Percentiles rank a stretch among this genome's conserved stretches.
Evolutionary conservation across 306 rosid species (phyloP).

Genomic region (Casuarina equisetifolia): DNA sequence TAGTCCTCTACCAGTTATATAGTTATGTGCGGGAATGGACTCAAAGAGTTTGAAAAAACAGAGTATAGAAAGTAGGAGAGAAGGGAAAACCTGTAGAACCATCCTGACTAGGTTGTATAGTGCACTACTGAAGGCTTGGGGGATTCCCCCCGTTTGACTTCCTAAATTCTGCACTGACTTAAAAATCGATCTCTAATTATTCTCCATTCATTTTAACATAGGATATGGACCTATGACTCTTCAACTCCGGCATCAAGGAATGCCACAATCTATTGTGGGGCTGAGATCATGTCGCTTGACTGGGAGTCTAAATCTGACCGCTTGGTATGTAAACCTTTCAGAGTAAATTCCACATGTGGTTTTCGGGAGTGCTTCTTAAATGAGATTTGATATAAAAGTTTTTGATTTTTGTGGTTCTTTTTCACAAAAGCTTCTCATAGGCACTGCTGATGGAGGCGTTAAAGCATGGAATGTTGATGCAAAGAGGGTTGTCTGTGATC

Average conservation of each 20-base stretch:
- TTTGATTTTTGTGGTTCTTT: slow-evolving; percentile 38
- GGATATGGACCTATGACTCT: slow-evolving; percentile 96
- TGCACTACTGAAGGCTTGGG: slow-evolving; percentile 1
- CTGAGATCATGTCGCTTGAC: slow-evolving; percentile 87
- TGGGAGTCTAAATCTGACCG: slow-evolving; percentile 99
- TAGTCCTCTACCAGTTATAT: slow-evolving; percentile 15
- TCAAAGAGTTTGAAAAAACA: slow-evolving; percentile 5
- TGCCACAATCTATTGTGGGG: slow-evolving; percentile 95
- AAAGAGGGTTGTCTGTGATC: slow-evolving; percentile 96
- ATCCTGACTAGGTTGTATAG: neutral
- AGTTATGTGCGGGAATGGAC: slow-evolving; percentile 8
- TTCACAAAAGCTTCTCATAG: slow-evolving; percentile 86
- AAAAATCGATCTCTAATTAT: slow-evolving; percentile 25
- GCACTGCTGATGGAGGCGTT: slow-evolving; percentile 88
- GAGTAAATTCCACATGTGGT: slow-evolving; percentile 9
- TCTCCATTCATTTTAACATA: slow-evolving; percentile 28
- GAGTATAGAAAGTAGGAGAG: slow-evolving; percentile 5
- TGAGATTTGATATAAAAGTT: slow-evolving; percentile 25
- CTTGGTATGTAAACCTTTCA: slow-evolving; percentile 61
- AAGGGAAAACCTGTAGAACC: neutral
- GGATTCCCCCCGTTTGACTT: slow-evolving; percentile 14
- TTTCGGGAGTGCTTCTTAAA: slow-evolving; percentile 14
- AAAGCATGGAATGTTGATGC: slow-evolving; percentile 99
- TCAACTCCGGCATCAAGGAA: slow-evolving; percentile 90
- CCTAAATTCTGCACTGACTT: slow-evolving; percentile 4